phyloP scores from a whole-genome alignment of 768 basidiomycete genomes.

The Tricholoma terreum region DNA sequence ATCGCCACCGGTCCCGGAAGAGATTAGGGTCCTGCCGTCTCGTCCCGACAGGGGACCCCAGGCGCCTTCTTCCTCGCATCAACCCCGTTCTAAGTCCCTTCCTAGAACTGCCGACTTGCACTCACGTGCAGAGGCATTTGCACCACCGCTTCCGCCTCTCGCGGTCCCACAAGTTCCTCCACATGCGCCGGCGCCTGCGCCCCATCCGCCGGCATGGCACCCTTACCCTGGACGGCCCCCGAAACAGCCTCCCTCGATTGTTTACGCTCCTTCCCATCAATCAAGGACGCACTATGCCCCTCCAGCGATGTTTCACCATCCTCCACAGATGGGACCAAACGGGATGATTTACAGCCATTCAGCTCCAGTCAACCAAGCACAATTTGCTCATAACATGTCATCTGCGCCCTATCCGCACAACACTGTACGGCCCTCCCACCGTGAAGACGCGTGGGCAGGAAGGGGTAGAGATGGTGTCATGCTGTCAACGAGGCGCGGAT shows the following conservation, averaged over 20 bases:
- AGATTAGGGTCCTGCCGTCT: constrained; percentile 62
- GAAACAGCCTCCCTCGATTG: constrained; percentile 51
- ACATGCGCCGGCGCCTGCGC: constrained; percentile 19
- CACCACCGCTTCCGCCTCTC: constrained; percentile 6
- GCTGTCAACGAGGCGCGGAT: constrained; percentile 14
- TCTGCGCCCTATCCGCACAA: constrained; percentile 31
- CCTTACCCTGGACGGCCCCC: constrained; percentile 29
- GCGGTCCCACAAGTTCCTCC: constrained; percentile 1
- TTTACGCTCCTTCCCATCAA: constrained; percentile 53
- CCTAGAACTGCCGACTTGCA: constrained; percentile 36
- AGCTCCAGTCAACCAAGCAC: constrained; percentile 43
- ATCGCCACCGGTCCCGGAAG: constrained; percentile 46
- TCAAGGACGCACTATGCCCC: constrained; percentile 53
- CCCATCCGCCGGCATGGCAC: constrained; percentile 26
- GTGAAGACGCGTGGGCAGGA: constrained; percentile 30
- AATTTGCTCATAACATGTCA: constrained; percentile 35
- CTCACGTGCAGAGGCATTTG: constrained; percentile 15
- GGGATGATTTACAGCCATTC: constrained; percentile 71
- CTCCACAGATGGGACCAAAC: constrained; percentile 50
- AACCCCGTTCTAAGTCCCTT: constrained; percentile 45
- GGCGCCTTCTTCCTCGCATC: constrained; percentile 30
- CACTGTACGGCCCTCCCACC: constrained; percentile 32
- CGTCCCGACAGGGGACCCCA: constrained; percentile 34
- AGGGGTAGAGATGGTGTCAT: constrained; percentile 17
- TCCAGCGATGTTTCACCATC: constrained; percentile 56